These are phyloP conservation scores for Aspergillus ustus DNA, from an alignment of 2,329 filamentous ascomycete genomes.

Conservation along the genomic window DNA sequence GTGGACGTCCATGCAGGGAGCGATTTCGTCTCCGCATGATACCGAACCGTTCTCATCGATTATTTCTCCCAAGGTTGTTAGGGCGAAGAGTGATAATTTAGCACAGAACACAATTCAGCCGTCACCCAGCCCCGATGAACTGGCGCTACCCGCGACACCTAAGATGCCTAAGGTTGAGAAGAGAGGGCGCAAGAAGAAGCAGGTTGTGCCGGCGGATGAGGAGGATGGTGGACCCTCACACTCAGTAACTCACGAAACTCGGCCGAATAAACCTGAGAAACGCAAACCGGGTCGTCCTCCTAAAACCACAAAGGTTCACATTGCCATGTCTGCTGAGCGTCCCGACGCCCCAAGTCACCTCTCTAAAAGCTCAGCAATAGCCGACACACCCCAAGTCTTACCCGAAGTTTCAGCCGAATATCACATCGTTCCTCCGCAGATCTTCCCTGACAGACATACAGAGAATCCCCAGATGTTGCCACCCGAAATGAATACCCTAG, in stretches of 20 bases:
- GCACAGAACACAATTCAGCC: conserved; percentile 21
- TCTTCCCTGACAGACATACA: background rate
- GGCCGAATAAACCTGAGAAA: conserved; percentile 24
- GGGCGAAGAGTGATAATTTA: conserved; percentile 30
- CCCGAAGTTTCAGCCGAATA: background rate
- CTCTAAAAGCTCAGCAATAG: background rate
- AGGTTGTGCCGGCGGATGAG: conserved; percentile 27
- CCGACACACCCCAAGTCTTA: background rate
- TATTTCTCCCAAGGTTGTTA: conserved; percentile 29
- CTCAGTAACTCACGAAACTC: conserved; percentile 4
- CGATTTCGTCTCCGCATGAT: conserved; percentile 42
- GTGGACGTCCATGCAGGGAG: conserved; percentile 33
- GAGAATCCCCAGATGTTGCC: background rate
- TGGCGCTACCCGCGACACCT: conserved; percentile 31
- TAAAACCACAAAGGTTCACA: conserved; percentile 19
- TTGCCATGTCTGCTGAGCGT: background rate
- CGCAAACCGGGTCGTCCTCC: conserved; percentile 26
- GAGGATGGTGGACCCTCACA: conserved; percentile 36
- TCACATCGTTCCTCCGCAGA: background rate
- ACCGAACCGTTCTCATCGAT: conserved; percentile 47
- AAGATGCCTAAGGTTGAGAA: conserved; percentile 32
- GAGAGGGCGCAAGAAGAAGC: conserved; percentile 38
- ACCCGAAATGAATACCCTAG: background rate
- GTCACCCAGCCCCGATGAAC: conserved; percentile 35
- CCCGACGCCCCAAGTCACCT: background rate